Conservation (phyloP, 768 basidiomycete genomes). For the Serendipita sp. region DNA sequence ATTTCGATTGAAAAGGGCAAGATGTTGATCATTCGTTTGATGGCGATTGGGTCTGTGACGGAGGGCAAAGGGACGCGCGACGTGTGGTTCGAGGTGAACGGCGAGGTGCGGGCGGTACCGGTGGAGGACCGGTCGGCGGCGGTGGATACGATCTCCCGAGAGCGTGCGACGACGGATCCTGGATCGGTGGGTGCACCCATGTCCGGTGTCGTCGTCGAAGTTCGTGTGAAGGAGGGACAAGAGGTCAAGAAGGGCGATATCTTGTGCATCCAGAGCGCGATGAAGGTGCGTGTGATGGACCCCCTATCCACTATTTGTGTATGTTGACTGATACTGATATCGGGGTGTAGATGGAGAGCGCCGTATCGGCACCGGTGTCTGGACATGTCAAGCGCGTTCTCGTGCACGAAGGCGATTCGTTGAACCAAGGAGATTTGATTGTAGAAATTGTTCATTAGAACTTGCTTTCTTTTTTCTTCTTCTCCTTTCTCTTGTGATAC, state of each 20-base stretch:
- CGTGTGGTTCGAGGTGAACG: slow-evolving; percentile 97
- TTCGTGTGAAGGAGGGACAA: slow-evolving; percentile 92
- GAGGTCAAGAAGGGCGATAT: slow-evolving; percentile 99
- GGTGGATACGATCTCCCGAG: slow-evolving; percentile 84
- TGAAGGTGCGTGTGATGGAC: slow-evolving; percentile 52
- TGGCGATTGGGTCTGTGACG: slow-evolving; percentile 89
- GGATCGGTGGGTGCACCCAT: slow-evolving; percentile 96
- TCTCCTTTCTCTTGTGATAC: too few relatives aligned
- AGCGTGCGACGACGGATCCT: slow-evolving; percentile 86
- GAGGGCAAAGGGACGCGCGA: slow-evolving; percentile 86
- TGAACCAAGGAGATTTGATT: slow-evolving; percentile 83
- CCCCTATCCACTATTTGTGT: too few relatives aligned
- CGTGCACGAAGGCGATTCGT: slow-evolving; percentile 86
- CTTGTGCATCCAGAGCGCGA: slow-evolving; percentile 85
- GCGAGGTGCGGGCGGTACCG: slow-evolving; percentile 87
- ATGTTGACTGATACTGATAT: neutral
- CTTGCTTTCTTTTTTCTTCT: too few relatives aligned
- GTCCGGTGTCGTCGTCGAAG: slow-evolving; percentile 97
- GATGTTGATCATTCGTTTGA: slow-evolving; percentile 87
- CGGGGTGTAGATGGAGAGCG: slow-evolving; percentile 76
- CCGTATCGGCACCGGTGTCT: slow-evolving; percentile 90
- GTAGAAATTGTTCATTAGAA: slow-evolving; percentile 67
- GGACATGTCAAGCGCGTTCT: slow-evolving; percentile 90
- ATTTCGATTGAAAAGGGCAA: slow-evolving; percentile 94
- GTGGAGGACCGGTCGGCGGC: slow-evolving; percentile 97